Evolutionary conservation across 73 alveolate genomes (phyloP), one percentile per base, ranked within the genome.

Genomic region (Effrenium voratum): DNA sequence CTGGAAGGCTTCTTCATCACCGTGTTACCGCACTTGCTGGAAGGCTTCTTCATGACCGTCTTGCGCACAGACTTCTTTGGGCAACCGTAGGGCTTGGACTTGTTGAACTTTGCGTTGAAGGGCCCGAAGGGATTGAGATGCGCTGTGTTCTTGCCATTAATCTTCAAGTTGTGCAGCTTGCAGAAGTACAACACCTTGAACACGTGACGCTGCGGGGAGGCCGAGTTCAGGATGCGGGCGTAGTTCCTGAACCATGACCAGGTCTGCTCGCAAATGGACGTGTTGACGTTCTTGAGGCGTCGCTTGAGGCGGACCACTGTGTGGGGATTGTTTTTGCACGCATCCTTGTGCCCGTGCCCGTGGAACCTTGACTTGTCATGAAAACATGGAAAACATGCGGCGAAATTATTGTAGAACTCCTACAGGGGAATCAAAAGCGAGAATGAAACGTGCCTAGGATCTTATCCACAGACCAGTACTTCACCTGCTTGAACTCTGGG

Each of bases 201-300:
- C 8, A 50, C 15, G 26, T 77, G 88, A 12, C 88, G 88, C 13
- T 24, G 68, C 5, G 88, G 63, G 40, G 72, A 30, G 50, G 72
- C 47, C 32, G 45, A 68, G 47, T 80, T 80, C 45, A 80, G 47
- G 1, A 80, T 2, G 34, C 50, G 70, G 1, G 91, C 70, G n/a
- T 30, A 80, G 47, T 80, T 80, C 45, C 91, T 68, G 30, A 80
- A 80, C 91, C 91, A 81, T 15, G 50, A 32, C 38, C 45, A 81
- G n/a, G 60, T 84, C 32, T 87, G 95, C 26, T 87, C 95, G 1
- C 41, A 41, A 0, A 70, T 70, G 34, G 84, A 60, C 49, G 45
- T 5, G 52, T 63, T 87, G 28, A 44, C 40, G 38, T 40, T 40
- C 66, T 32, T 38, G 66, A 87, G 19, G 6, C 95, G 57, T 34